These are phyloP conservation scores for Mycena citricolor DNA, from an alignment of 1,284 basidiomycete species.

Conservation along the genomic window DNA sequence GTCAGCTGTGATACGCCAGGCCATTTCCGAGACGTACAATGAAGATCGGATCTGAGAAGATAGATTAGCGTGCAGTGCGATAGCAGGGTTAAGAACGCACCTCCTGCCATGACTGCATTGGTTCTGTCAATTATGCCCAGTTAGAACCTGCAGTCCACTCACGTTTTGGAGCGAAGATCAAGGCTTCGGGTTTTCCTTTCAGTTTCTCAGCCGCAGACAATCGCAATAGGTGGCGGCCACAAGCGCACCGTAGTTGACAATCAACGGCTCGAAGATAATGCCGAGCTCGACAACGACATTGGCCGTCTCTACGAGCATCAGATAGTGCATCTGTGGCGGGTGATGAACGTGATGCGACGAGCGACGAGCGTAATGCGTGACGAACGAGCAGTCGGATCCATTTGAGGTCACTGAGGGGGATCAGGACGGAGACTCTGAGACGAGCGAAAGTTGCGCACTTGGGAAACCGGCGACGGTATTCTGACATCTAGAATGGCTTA, in stretches of 20 bases:
- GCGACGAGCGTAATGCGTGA: slow-evolving; percentile 2
- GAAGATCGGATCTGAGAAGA: slow-evolving; percentile 8
- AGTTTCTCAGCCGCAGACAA: too few relatives aligned
- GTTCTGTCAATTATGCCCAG: slow-evolving; percentile 1
- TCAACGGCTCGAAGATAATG: slow-evolving; percentile 14
- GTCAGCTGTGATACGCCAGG: not conserved
- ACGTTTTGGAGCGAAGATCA: slow-evolving; percentile 7
- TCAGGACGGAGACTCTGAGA: not conserved
- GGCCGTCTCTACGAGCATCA: slow-evolving; percentile 9
- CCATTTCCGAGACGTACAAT: slow-evolving; percentile 1
- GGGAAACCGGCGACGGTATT: slow-evolving; percentile 10
- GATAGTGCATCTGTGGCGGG: slow-evolving; percentile 12
- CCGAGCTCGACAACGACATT: slow-evolving; percentile 5
- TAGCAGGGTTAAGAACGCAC: slow-evolving; percentile 3
- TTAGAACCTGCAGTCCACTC: not conserved
- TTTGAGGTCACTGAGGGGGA: slow-evolving; percentile 3
- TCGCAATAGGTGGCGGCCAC: slow-evolving; percentile 2
- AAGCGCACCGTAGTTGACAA: slow-evolving; percentile 8
- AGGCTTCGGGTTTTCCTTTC: slow-evolving; percentile 2
- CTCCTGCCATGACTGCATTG: slow-evolving; percentile 10
- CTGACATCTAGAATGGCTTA: slow-evolving; percentile 10
- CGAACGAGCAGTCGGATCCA: slow-evolving; percentile 14
- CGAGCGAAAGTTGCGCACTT: slow-evolving; percentile 8
- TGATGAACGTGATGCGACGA: too few relatives aligned
- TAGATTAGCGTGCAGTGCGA: slow-evolving; percentile 4